A percentile compares a stretch with the other conserved stretches of the same genome.
These are phyloP conservation scores for Fusarium sp. DNA, from an alignment of 2,329 filamentous ascomycete genomes.

Conservation along the genomic window DNA sequence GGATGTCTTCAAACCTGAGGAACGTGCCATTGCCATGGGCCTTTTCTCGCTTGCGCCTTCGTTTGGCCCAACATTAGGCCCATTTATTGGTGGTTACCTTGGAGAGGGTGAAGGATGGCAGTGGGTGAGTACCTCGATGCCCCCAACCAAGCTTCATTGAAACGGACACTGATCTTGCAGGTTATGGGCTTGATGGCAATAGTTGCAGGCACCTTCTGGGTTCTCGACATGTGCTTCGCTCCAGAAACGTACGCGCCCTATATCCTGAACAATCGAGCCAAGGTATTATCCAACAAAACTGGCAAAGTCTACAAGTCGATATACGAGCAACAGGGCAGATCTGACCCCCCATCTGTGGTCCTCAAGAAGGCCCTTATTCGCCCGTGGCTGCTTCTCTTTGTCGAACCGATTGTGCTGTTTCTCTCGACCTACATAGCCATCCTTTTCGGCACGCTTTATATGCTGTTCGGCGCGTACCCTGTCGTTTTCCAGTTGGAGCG, in stretches of 20 bases:
- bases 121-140: slow-evolving; percentile 51
- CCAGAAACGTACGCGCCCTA: slow-evolving; percentile 71
- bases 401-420: slow-evolving; percentile 73
- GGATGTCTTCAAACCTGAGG: slow-evolving; percentile 67
- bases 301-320: slow-evolving; percentile 66
- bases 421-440: slow-evolving; percentile 72
- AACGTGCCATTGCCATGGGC: slow-evolving; percentile 68
- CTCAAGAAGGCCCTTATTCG: slow-evolving; percentile 67
- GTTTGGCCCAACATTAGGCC: slow-evolving; percentile 68
- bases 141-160: accelerated
- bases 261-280: slow-evolving; percentile 63
- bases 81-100: slow-evolving; percentile 72
- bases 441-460: slow-evolving; percentile 64
- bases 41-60: slow-evolving; percentile 72
- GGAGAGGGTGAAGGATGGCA: slow-evolving; percentile 69
- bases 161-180: slow-evolving; percentile 41
- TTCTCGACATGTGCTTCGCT: slow-evolving; percentile 60
- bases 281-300: slow-evolving; percentile 60
- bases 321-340: slow-evolving; percentile 57
- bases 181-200: slow-evolving; percentile 70
- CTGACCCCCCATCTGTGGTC: slow-evolving; percentile 55
- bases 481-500: slow-evolving; percentile 70
- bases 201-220: slow-evolving; percentile 68
- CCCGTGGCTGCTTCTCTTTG: slow-evolving; percentile 72
- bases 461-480: slow-evolving; percentile 65